phyloP scores from a whole-genome alignment of 306 rosid species.

The Morella rubra region DNA sequence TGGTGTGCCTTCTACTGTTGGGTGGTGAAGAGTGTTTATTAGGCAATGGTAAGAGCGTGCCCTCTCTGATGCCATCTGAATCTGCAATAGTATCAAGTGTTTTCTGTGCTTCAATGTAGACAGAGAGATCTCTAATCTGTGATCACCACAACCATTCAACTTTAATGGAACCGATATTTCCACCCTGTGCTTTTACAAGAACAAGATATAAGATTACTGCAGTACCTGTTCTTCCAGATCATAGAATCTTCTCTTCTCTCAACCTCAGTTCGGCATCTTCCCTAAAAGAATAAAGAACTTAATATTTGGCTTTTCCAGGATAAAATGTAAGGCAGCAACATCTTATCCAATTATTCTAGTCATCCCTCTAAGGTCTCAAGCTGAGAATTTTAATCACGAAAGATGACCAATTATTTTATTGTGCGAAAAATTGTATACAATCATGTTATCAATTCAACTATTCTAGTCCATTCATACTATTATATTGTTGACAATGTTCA shows the following conservation, averaged over 20 bases:
- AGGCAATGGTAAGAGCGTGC: slow-evolving; percentile 70
- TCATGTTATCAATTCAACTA: not conserved
- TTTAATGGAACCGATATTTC: slow-evolving; percentile 16
- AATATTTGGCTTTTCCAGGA: slow-evolving; percentile 3
- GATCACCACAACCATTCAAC: slow-evolving; percentile 21
- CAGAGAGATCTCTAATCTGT: slow-evolving; percentile 83
- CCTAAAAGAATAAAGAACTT: slow-evolving; percentile 47
- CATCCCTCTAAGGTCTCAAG: not conserved
- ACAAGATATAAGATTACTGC: slow-evolving; percentile 20
- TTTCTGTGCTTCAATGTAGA: slow-evolving; percentile 75
- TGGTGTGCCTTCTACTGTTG: slow-evolving; percentile 52
- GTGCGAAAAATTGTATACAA: not conserved
- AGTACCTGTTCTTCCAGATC: slow-evolving; percentile 95
- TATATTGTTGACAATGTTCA: not conserved
- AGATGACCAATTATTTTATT: too few relatives aligned
- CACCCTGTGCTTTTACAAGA: not conserved
- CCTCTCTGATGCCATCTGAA: slow-evolving; percentile 76
- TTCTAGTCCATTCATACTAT: too few relatives aligned
- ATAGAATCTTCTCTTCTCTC: slow-evolving; percentile 50
- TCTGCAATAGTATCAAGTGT: slow-evolving; percentile 62
- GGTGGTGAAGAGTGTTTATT: slow-evolving; percentile 59
- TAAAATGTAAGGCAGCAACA: not conserved
- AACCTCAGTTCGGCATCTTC: slow-evolving; percentile 49
- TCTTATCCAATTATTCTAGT: too few relatives aligned
- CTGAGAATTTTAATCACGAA: not conserved